A percentile compares a stretch with the other conserved stretches of the same genome.
These are phyloP conservation scores for Ustilago xerochloae DNA, from an alignment of 1,284 basidiomycete species.

Conservation along the genomic window DNA sequence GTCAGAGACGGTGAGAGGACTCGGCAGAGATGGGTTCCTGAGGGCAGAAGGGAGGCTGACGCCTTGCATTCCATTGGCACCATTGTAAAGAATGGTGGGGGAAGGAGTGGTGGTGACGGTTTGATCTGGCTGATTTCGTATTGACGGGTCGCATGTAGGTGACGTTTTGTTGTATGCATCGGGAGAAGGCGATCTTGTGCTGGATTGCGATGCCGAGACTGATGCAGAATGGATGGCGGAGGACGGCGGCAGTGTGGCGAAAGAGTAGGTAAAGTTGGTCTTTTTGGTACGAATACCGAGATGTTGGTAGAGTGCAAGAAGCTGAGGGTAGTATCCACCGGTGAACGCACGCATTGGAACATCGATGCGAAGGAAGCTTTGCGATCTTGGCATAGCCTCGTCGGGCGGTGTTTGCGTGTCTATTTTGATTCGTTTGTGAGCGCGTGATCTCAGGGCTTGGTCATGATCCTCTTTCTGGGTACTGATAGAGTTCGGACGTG, in stretches of 20 bases:
- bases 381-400: neutral
- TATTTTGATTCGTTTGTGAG: slow-evolving; percentile 9
- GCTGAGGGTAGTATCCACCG: slow-evolving; percentile 64
- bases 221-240: neutral
- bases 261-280: slow-evolving; percentile 62
- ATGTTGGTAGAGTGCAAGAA: slow-evolving; percentile 54
- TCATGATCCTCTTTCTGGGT: neutral
- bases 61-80: slow-evolving; percentile 48
- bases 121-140: neutral
- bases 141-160: no score
- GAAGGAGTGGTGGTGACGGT: slow-evolving; percentile 2
- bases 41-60: slow-evolving; percentile 41
- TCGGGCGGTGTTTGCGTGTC: neutral
- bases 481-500: neutral
- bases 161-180: no score
- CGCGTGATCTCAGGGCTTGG: slow-evolving; percentile 2
- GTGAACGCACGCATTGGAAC: slow-evolving; percentile 67
- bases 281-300: slow-evolving; percentile 44
- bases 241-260: slow-evolving; percentile 23
- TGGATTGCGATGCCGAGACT: neutral
- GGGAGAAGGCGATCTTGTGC: slow-evolving; percentile 12
- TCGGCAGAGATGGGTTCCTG: neutral
- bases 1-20: slow-evolving; percentile 5
- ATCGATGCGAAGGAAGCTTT: slow-evolving; percentile 51
- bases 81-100: slow-evolving; percentile 56